These are phyloP conservation scores for Sarocladium oryzae DNA, from an alignment of 2,329 filamentous ascomycete species.

Conservation along the genomic window DNA sequence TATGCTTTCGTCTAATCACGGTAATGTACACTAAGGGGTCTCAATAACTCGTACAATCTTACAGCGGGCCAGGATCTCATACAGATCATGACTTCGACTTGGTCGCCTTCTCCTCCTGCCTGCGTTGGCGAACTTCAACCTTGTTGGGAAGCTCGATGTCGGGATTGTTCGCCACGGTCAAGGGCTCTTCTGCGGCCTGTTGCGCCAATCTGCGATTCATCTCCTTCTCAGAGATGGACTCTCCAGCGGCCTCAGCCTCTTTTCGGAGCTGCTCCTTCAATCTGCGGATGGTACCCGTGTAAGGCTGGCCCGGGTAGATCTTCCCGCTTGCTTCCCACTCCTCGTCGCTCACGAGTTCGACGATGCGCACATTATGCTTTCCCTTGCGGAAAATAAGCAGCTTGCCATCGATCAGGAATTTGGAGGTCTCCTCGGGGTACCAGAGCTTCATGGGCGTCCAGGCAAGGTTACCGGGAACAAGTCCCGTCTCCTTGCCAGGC, in stretches of 20 bases:
- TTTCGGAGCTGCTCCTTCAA: slow-evolving; percentile 32
- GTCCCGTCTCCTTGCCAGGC: slow-evolving; percentile 35
- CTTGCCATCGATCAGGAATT: slow-evolving; percentile 54
- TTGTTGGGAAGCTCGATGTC: slow-evolving; percentile 33
- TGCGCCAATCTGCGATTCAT: slow-evolving; percentile 23
- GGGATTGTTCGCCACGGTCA: slow-evolving; percentile 33
- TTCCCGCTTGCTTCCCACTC: slow-evolving; percentile 43
- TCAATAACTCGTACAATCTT: not conserved
- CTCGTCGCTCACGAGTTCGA: slow-evolving; percentile 52
- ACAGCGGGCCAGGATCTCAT: slow-evolving; percentile 6
- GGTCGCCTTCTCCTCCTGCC: slow-evolving; percentile 11
- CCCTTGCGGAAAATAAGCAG: slow-evolving; percentile 56
- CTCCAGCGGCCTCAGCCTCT: slow-evolving; percentile 26
- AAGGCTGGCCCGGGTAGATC: slow-evolving; percentile 47
- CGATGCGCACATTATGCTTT: slow-evolving; percentile 56
- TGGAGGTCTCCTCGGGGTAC: slow-evolving; percentile 48
- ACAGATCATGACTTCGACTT: slow-evolving; percentile 2
- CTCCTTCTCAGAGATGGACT: slow-evolving; percentile 20
- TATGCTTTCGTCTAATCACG: slow-evolving; percentile 15
- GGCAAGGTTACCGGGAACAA: slow-evolving; percentile 44
- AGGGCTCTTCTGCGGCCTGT: slow-evolving; percentile 14
- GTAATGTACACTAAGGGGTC: slow-evolving; percentile 18
- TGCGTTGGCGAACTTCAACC: slow-evolving; percentile 24
- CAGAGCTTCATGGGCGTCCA: slow-evolving; percentile 58
- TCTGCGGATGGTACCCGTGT: slow-evolving; percentile 39